Percentiles rank a stretch among this genome's conserved stretches.
These are phyloP conservation scores for Coriolopsis trogii DNA, from an alignment of 1,284 basidiomycete species.

Conservation along the genomic window DNA sequence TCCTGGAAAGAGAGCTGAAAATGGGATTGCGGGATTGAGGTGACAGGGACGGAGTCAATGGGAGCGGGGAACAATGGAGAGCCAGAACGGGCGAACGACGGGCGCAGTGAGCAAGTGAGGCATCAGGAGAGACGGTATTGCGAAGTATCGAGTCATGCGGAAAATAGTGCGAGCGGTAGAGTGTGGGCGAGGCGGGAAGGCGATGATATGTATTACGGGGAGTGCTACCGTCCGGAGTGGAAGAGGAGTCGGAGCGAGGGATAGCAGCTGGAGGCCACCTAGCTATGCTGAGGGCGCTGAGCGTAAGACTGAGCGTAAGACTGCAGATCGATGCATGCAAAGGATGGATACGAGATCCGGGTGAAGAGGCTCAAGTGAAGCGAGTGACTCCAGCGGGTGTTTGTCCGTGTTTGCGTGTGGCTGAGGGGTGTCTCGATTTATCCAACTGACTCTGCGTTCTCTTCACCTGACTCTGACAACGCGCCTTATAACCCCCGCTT, in stretches of 20 bases:
- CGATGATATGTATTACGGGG: neutral
- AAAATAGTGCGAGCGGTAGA: conserved; percentile 9
- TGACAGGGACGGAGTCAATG: conserved; percentile 1
- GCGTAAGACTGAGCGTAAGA: conserved; percentile 5
- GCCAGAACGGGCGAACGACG: neutral
- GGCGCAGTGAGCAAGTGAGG: conserved; percentile 4
- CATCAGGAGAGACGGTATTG: conserved; percentile 3
- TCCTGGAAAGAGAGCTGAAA: conserved; percentile 1
- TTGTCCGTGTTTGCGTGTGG: conserved; percentile 29
- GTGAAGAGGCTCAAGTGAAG: neutral
- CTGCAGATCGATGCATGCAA: neutral
- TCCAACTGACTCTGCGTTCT: conserved; percentile 28
- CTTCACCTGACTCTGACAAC: conserved; percentile 27
- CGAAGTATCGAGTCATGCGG: conserved; percentile 20
- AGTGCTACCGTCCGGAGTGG: neutral
- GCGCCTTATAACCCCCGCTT: conserved; percentile 30
- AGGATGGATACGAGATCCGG: conserved; percentile 3
- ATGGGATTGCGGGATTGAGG: conserved; percentile 7
- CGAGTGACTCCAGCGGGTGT: conserved; percentile 29
- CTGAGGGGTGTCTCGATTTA: conserved; percentile 23
- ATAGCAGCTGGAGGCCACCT: too few relatives aligned
- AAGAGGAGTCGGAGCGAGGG: neutral
- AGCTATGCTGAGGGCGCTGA: too few relatives aligned
- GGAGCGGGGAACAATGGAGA: conserved; percentile 15
- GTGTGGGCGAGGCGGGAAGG: conserved; percentile 2